Conservation (phyloP, 176 grass and related monocot species). For the Olyra latifolia region DNA sequence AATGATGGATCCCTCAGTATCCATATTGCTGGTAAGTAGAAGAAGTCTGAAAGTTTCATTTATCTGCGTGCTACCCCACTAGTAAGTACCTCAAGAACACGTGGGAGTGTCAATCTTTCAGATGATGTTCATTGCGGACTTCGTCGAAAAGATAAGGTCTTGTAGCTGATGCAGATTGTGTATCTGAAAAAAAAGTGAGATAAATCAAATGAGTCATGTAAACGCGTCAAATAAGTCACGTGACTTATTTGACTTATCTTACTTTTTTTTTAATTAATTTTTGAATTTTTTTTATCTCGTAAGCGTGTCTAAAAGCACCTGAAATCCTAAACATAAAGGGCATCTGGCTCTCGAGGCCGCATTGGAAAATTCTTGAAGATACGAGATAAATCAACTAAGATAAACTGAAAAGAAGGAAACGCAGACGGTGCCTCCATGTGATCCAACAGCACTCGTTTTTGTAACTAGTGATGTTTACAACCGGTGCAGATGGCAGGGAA, state of each 20-base stretch:
- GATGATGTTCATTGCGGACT: not conserved
- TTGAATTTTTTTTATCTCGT: no score
- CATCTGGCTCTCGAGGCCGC: no score
- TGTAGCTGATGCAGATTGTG: not conserved
- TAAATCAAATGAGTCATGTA: no score
- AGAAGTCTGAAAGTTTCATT: not conserved
- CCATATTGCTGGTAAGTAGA: slow-evolving; percentile 52
- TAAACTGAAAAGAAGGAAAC: not conserved
- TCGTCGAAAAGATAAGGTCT: not conserved
- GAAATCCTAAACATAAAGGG: no score
- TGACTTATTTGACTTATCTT: no score
- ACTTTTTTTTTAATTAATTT: no score
- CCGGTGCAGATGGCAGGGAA: slow-evolving; percentile 69
- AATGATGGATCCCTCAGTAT: slow-evolving; percentile 61
- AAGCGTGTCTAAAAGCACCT: no score
- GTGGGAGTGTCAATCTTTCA: not conserved
- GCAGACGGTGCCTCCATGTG: not conserved
- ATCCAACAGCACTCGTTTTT: not conserved
- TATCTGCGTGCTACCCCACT: not conserved
- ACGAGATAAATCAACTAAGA: no score
- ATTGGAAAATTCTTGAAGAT: no score
- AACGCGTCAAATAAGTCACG: no score
- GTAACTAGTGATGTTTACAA: not conserved
- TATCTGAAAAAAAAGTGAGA: no score
- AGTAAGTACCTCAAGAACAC: not conserved